Conservation (phyloP, 306 rosid genomes). For the Lathyrus tuberosus region DNA sequence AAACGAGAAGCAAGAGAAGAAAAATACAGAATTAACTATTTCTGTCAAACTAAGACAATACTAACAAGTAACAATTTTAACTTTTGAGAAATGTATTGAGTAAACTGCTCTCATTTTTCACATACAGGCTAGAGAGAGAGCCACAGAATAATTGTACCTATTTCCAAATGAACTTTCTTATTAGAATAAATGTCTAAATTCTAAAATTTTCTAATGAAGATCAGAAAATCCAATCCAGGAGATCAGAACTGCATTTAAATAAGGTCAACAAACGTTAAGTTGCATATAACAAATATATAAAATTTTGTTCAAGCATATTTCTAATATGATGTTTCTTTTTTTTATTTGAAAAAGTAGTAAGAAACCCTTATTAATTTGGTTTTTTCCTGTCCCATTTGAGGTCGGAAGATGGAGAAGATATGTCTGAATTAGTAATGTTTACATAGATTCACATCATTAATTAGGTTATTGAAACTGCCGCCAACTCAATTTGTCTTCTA, state of each 20-base stretch:
- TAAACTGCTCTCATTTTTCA: conserved; percentile 34
- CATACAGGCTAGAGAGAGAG: conserved; percentile 11
- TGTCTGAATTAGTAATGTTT: conserved; percentile 19
- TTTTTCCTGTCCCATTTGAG: conserved; percentile 5
- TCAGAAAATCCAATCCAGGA: neutral
- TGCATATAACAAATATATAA: conserved; percentile 5
- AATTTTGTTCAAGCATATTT: conserved; percentile 15
- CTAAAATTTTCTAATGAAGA: neutral
- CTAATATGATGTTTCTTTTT: neutral
- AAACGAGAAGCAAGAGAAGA: conserved; percentile 29
- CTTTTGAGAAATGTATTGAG: conserved; percentile 21
- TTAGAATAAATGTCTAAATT: conserved; percentile 1
- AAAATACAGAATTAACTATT: conserved; percentile 29
- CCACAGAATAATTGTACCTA: conserved; percentile 14
- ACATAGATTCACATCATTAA: conserved; percentile 23
- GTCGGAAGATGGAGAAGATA: neutral
- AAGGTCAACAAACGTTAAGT: conserved; percentile 24
- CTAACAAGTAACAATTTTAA: conserved; percentile 29
- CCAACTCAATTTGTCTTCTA: conserved; percentile 22
- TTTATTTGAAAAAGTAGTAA: conserved; percentile 11
- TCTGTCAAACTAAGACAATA: conserved; percentile 33
- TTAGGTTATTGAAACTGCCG: conserved; percentile 21
- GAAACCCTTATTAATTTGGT: neutral
- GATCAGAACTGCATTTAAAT: conserved; percentile 16
- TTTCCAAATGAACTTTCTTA: conserved; percentile 23